Percentiles rank a stretch among this genome's conserved stretches.
Conservation (phyloP, 2,329 filamentous ascomycete species). For the Leptosphaerulina australis region DNA sequence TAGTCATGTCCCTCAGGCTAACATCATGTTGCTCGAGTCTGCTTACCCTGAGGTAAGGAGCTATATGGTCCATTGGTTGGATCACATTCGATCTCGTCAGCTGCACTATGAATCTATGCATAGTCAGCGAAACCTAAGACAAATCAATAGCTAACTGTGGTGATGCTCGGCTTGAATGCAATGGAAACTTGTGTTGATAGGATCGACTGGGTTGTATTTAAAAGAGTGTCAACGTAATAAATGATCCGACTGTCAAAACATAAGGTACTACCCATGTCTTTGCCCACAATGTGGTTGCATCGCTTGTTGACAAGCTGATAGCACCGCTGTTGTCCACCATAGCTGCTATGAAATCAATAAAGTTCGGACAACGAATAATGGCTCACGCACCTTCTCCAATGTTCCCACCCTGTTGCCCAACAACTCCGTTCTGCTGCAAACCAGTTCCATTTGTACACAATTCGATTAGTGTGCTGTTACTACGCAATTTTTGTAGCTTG, state of each 20-base stretch:
- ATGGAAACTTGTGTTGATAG: too few species aligned
- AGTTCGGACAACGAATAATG: not conserved
- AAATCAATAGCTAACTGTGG: too few species aligned
- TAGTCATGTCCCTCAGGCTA: too few species aligned
- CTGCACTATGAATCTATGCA: too few species aligned
- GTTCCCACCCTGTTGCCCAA: constrained; percentile 8
- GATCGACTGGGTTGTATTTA: too few species aligned
- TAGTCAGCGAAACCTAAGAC: too few species aligned
- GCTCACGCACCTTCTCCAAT: constrained; percentile 12
- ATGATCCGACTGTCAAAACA: not conserved
- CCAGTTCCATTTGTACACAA: constrained; percentile 19
- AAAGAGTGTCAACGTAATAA: not conserved
- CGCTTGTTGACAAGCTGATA: constrained; percentile 16
- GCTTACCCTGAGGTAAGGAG: too few species aligned
- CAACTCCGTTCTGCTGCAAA: constrained; percentile 8
- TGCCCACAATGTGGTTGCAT: not conserved
- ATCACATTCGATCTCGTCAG: too few species aligned
- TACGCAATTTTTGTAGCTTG: constrained; percentile 30
- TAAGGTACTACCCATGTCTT: not conserved
- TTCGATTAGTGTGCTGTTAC: constrained; percentile 35
- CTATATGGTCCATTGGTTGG: too few species aligned
- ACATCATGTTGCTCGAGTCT: too few species aligned
- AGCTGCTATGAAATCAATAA: constrained; percentile 12
- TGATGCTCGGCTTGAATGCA: too few species aligned
- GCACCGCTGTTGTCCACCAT: constrained; percentile 19